Percentiles rank a stretch among this genome's conserved stretches.
phyloP scores from a whole-genome alignment of 2,329 filamentous ascomycete species.

The Paraphoma chrysanthemicola region DNA sequence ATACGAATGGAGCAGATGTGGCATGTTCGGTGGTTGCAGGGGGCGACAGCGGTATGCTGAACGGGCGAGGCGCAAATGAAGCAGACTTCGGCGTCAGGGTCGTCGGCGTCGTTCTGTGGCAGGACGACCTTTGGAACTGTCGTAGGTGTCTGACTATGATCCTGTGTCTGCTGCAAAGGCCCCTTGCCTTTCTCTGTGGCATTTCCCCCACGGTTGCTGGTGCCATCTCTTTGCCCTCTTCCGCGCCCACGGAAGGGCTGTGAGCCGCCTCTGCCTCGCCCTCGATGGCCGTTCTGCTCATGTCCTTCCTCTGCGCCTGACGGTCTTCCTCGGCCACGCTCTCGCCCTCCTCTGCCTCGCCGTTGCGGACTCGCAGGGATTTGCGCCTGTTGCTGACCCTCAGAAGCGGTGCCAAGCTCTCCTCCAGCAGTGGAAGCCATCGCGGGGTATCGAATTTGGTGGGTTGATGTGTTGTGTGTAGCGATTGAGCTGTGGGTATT shows the following conservation, averaged over 20 bases:
- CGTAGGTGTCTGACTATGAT: constrained; percentile 7
- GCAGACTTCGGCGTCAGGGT: constrained; percentile 75
- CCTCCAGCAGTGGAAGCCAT: constrained; percentile 37
- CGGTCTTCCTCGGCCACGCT: constrained; percentile 36
- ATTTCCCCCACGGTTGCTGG: constrained; percentile 32
- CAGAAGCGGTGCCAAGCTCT: constrained; percentile 17
- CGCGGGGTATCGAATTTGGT: constrained; percentile 30
- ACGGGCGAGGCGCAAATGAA: constrained; percentile 97
- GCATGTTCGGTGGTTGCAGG: constrained; percentile 95
- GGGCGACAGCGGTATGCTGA: constrained; percentile 84
- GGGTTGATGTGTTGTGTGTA: constrained; percentile 2
- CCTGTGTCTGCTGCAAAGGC: constrained; percentile 16
- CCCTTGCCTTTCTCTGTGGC: constrained; percentile 39
- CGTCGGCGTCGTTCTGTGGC: constrained; percentile 28
- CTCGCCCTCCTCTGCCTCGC: constrained; percentile 39
- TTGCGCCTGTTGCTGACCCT: constrained; percentile 29
- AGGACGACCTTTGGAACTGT: constrained; percentile 9
- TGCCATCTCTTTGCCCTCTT: constrained; percentile 42
- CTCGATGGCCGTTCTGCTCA: constrained; percentile 28
- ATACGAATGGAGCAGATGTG: constrained; percentile 93
- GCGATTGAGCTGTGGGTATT: background rate
- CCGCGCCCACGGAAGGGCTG: constrained; percentile 40
- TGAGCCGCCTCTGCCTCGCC: constrained; percentile 45
- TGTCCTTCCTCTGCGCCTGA: constrained; percentile 24
- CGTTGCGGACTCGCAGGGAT: constrained; percentile 35